phyloP scores from a whole-genome alignment of 768 basidiomycete genomes.

The Pleurotus pulmonarius region DNA sequence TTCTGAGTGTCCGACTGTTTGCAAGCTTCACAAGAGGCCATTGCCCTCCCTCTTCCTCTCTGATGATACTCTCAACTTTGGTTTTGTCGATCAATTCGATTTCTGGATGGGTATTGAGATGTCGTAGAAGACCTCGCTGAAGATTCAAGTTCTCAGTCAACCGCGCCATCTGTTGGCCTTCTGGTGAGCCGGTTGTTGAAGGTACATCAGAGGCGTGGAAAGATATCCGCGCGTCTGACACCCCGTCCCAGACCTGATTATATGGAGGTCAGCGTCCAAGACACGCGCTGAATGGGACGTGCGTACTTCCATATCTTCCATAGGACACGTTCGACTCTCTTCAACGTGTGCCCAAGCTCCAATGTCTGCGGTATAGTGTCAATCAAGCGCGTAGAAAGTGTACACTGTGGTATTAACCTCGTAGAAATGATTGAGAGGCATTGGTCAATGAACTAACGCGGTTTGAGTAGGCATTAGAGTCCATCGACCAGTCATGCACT shows the following conservation, averaged over 20 bases:
- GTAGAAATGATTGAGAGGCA: conserved; percentile 61
- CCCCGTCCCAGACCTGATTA: conserved; percentile 84
- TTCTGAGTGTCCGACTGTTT: conserved; percentile 58
- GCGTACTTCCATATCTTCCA: conserved; percentile 84
- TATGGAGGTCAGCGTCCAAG: not conserved
- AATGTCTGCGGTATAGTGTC: conserved; percentile 46
- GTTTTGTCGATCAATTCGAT: conserved; percentile 69
- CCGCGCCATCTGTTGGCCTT: conserved; percentile 58
- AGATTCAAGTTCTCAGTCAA: conserved; percentile 93
- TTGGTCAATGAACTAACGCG: conserved; percentile 86
- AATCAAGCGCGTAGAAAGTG: not conserved
- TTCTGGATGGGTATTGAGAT: conserved; percentile 46
- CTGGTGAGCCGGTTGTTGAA: conserved; percentile 16
- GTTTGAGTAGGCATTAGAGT: conserved; percentile 63
- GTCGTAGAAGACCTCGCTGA: conserved; percentile 76
- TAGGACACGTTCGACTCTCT: conserved; percentile 55
- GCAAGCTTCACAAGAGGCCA: conserved; percentile 84
- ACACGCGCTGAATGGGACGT: not conserved
- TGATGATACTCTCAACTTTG: conserved; percentile 68
- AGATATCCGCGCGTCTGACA: conserved; percentile 74
- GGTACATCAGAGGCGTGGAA: conserved; percentile 58
- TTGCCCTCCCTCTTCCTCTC: conserved; percentile 47
- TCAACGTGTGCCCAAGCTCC: conserved; percentile 86
- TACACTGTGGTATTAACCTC: conserved; percentile 37
- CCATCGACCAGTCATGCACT: conserved; percentile 62